Conservation (phyloP, 768 basidiomycete species). For the Kondoa malvinella region DNA sequence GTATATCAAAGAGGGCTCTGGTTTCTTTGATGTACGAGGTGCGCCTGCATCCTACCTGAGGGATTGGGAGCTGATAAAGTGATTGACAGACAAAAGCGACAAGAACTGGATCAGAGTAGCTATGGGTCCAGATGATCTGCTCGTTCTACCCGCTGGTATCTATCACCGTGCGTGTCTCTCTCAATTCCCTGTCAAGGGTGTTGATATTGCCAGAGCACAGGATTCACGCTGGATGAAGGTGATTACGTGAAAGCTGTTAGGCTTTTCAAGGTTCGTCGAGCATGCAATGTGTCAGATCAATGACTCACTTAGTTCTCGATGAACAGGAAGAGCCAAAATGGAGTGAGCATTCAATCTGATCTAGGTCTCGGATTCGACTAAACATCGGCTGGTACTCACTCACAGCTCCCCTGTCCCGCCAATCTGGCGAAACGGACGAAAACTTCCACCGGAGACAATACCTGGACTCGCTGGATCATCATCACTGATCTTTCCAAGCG, state of each 20-base stretch:
- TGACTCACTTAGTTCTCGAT: background rate
- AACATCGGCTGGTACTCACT: no score
- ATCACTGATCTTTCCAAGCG: background rate
- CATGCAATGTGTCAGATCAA: no score
- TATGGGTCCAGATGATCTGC: constrained; percentile 58
- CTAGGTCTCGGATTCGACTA: background rate
- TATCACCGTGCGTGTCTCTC: constrained; percentile 48
- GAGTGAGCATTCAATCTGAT: background rate
- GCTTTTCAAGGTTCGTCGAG: constrained; percentile 63
- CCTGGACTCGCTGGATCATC: background rate
- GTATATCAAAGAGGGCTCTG: constrained; percentile 68
- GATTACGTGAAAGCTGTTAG: constrained; percentile 61
- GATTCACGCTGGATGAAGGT: constrained; percentile 62
- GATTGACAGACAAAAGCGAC: constrained; percentile 37
- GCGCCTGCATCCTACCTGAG: constrained; percentile 24
- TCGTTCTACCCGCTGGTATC: constrained; percentile 75
- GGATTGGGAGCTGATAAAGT: constrained; percentile 1
- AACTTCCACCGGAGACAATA: background rate
- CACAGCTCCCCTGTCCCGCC: background rate
- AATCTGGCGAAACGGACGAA: background rate
- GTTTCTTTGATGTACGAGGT: constrained; percentile 86
- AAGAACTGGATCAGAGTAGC: constrained; percentile 69
- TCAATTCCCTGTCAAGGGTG: background rate
- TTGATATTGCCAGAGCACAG: background rate
- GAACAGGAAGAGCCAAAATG: background rate